A percentile compares a stretch with the other conserved stretches of the same genome.
These are phyloP conservation scores for Trebouxia sp. DNA, from an alignment of 139 green algal genomes.

Conservation along the genomic window DNA sequence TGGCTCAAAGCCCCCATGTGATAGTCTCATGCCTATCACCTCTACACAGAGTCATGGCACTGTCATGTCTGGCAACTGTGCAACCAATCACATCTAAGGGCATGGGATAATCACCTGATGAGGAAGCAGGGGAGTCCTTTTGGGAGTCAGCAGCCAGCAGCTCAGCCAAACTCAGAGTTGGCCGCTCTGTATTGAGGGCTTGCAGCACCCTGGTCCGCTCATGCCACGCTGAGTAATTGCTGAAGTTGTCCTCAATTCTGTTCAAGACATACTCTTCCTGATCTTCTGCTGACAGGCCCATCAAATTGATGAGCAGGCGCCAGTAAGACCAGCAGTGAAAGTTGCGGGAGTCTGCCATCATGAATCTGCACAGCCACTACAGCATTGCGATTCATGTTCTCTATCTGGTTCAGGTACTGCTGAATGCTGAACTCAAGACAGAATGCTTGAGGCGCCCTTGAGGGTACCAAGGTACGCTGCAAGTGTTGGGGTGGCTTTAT, in stretches of 20 bases:
- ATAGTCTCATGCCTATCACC: no score
- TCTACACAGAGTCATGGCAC: no score
- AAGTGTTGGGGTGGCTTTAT: no score
- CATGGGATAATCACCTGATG: no score
- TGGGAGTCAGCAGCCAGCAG: conserved; percentile 15
- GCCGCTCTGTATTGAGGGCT: conserved; percentile 28
- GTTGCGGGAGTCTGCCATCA: conserved; percentile 90
- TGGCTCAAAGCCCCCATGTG: no score
- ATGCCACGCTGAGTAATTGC: conserved; percentile 98
- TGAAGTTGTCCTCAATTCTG: conserved; percentile 94
- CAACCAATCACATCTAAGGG: no score
- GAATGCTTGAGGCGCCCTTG: no score
- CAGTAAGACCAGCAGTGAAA: conserved; percentile 96
- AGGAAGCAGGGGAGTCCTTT: neutral
- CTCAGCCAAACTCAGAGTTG: conserved; percentile 6
- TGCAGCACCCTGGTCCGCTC: conserved; percentile 79
- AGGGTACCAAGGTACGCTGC: no score
- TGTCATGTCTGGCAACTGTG: no score
- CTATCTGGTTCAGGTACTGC: no score
- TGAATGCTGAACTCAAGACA: no score
- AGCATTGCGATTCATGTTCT: no score
- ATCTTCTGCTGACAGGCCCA: conserved; percentile 49
- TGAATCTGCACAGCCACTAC: conserved; percentile 49
- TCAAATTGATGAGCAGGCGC: conserved; percentile 60
- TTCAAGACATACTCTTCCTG: conserved; percentile 70